Conservation (phyloP, 169 alveolate species). For the Eimeria brunetti region DNA sequence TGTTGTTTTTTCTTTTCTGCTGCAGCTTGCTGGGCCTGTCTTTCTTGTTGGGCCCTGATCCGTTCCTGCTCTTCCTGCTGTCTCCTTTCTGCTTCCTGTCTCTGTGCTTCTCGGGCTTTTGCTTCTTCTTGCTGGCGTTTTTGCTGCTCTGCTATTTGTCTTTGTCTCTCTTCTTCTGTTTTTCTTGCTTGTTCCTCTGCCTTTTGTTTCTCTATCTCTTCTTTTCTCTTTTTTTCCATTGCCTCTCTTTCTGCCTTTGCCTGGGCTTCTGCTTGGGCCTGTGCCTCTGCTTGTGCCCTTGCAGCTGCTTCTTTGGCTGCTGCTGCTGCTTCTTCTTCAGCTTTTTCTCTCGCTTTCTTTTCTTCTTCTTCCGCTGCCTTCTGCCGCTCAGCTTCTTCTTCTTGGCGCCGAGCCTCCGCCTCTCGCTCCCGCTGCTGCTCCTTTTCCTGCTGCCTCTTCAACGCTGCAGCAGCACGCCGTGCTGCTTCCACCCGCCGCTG, state of each 20-base stretch:
- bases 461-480: slow-evolving; percentile 5
- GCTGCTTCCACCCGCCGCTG: slow-evolving; percentile 22
- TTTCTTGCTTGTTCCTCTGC: not conserved
- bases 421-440: slow-evolving; percentile 25
- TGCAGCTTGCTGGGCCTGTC: not conserved
- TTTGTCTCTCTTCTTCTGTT: not conserved
- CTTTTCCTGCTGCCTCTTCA: slow-evolving; percentile 28
- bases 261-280: slow-evolving; percentile 10
- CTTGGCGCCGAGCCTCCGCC: not conserved
- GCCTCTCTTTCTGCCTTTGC: slow-evolving; percentile 10
- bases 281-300: slow-evolving; percentile 38
- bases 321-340: not conserved
- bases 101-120: not conserved
- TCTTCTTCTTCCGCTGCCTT: slow-evolving; percentile 20
- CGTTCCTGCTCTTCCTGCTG: slow-evolving; percentile 18
- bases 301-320: slow-evolving; percentile 24
- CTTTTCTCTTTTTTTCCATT: not conserved
- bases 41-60: not conserved
- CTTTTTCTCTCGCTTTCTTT: not conserved
- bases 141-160: not conserved
- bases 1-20: not conserved
- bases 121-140: not conserved
- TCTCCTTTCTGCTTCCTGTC: not conserved
- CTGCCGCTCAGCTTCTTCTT: slow-evolving; percentile 4
- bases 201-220: slow-evolving; percentile 3